phyloP scores from a whole-genome alignment of 1,139 yeast species.

The Dujonia santamariae region DNA sequence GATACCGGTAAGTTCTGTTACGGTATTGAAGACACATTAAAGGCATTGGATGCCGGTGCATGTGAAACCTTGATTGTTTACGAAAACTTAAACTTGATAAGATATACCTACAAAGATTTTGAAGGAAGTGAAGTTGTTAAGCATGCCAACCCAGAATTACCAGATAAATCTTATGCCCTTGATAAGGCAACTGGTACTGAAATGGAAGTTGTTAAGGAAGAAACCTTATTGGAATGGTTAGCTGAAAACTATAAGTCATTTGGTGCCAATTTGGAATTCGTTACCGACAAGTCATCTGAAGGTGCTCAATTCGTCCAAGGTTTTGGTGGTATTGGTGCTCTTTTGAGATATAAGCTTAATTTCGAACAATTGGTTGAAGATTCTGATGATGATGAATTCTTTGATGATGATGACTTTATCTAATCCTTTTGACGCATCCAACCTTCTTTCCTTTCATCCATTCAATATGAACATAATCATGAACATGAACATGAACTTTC shows the following conservation, averaged over 20 bases:
- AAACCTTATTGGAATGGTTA: slow-evolving; percentile 89
- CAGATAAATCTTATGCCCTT: slow-evolving; percentile 71
- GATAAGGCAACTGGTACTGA: slow-evolving; percentile 88
- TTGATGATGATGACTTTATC: slow-evolving; percentile 52
- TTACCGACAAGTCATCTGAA: slow-evolving; percentile 93
- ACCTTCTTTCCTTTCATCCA: no score
- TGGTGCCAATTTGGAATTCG: slow-evolving; percentile 95
- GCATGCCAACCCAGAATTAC: slow-evolving; percentile 67
- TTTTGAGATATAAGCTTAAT: slow-evolving; percentile 93
- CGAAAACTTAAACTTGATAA: slow-evolving; percentile 81
- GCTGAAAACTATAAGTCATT: slow-evolving; percentile 92
- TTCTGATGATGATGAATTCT: slow-evolving; percentile 83
- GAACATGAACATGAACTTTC: no score
- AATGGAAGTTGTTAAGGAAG: slow-evolving; percentile 82
- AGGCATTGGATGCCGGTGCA: slow-evolving; percentile 95
- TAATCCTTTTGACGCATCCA: no score
- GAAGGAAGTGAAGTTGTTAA: slow-evolving; percentile 79
- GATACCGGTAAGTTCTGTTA: slow-evolving; percentile 97
- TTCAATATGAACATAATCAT: no score
- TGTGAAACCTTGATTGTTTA: slow-evolving; percentile 89
- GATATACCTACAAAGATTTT: slow-evolving; percentile 81
- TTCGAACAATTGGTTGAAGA: slow-evolving; percentile 93
- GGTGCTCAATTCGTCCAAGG: slow-evolving; percentile 98
- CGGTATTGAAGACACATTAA: slow-evolving; percentile 93
- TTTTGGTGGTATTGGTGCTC: slow-evolving; percentile 97